These are phyloP conservation scores for Pleurotus tuoliensis DNA, from an alignment of 768 basidiomycete genomes.

Conservation along the genomic window DNA sequence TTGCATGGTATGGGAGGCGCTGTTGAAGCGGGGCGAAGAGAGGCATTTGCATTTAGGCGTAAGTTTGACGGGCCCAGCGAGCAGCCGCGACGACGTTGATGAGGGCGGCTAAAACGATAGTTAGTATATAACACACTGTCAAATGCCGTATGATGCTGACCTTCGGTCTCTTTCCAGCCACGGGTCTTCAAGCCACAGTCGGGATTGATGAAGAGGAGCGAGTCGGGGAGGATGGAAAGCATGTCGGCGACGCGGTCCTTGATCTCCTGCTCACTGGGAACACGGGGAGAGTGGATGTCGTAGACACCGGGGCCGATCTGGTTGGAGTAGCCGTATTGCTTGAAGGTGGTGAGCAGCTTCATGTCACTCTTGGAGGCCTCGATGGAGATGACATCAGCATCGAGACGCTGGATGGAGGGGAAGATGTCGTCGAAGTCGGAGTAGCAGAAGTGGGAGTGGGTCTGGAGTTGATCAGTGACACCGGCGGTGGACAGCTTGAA, in stretches of 20 bases:
- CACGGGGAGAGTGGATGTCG: conserved; percentile 99
- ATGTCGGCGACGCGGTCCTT: conserved; percentile 86
- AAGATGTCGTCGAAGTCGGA: conserved; percentile 99
- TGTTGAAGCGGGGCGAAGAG: conserved; percentile 78
- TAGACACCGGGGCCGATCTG: conserved; percentile 98
- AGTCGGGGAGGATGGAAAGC: conserved; percentile 74
- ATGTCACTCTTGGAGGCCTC: conserved; percentile 98
- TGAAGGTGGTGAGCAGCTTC: conserved; percentile 95
- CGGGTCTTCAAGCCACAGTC: conserved; percentile 99
- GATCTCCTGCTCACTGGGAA: conserved; percentile 91
- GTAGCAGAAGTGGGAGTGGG: conserved; percentile 99
- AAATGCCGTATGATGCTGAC: conserved; percentile 21
- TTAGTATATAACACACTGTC: conserved; percentile 4
- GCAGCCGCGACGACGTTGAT: conserved; percentile 87
- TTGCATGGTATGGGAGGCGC: conserved; percentile 46
- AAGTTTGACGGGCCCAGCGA: conserved; percentile 85
- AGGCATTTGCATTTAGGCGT: conserved; percentile 59
- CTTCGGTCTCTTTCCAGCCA: conserved; percentile 97
- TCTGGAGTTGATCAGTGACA: conserved; percentile 90
- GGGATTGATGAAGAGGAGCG: conserved; percentile 90
- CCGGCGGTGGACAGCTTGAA: conserved; percentile 98
- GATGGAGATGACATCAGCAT: conserved; percentile 98
- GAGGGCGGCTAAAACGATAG: conserved; percentile 53
- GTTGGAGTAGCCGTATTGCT: conserved; percentile 92
- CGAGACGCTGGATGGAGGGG: conserved; percentile 93